Evolutionary conservation across 352 stramenopile species (phyloP), one percentile per base, ranked within the genome.

Genomic region (Discostella stelligera): DNA sequence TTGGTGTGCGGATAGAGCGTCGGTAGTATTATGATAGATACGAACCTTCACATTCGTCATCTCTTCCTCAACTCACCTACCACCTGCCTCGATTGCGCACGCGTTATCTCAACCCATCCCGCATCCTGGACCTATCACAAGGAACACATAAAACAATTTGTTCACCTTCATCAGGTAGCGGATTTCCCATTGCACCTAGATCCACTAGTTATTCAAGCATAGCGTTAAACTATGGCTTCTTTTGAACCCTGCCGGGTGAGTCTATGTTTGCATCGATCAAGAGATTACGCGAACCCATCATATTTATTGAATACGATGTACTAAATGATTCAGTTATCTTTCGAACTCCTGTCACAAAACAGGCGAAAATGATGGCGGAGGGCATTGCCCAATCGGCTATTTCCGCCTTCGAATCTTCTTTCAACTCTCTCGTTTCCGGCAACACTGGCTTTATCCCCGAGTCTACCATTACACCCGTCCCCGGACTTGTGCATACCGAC

Each of bases 381-480:
- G 95, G 96, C 53, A 94, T 98, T 68, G 97, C 94, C 69, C 89
- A 95, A 41, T 96, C 96, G 18, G 96, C 96, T 68, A 98, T 99
- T 88, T 96, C 97, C 77, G 95, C 97, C 55, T 99, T 99, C 76
- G 95, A 98, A 91, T 98, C 95, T 79, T 98, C 95, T 53, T 99
- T 98, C 90, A 91, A 96, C 56, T 96, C 96, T 27, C 94, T 99
- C 50, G 90, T 92, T 20, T 93, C 82, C 13, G 88, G 89, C 76
- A 94, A 97, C 64, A 97, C 94, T 21, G 97, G 97, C 74, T 98
- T 98, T 91, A 99, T 99, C 82, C 80, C 95, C 32, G 97, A 99
- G 85, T 84, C 85, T 56, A 96, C 93, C 65, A 98, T 99, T 80
- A 82, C 90, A 60, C 91, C 96, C 27, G 91, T 92, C n/a, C 79